Conservation (phyloP, 768 basidiomycete genomes). For the Trametes meyenii region DNA sequence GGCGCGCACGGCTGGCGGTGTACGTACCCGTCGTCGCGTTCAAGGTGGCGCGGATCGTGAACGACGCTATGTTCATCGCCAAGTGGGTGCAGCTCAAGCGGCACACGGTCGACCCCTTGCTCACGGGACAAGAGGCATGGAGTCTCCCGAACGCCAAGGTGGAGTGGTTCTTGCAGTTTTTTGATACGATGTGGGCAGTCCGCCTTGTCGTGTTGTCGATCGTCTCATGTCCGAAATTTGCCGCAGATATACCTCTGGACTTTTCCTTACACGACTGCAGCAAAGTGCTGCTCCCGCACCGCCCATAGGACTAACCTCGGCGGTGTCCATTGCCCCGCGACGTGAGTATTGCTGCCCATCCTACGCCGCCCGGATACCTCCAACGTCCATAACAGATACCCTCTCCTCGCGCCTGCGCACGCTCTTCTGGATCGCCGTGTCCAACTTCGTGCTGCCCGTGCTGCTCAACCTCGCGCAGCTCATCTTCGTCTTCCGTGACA, state of each 20-base stretch:
- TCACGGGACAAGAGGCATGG: constrained; percentile 14
- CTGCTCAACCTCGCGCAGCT: constrained; percentile 40
- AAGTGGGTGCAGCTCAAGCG: constrained; percentile 7
- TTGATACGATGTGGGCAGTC: constrained; percentile 39
- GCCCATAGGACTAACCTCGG: not conserved
- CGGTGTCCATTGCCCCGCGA: too few relatives aligned
- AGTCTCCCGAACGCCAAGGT: constrained; percentile 20
- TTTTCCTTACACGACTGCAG: constrained; percentile 8
- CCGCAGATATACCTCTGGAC: not conserved
- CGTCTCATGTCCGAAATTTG: not conserved
- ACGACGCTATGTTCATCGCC: constrained; percentile 19
- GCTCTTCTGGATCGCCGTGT: constrained; percentile 40
- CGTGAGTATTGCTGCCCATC: not conserved
- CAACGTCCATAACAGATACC: not conserved
- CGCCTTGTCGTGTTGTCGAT: not conserved
- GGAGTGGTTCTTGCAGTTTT: constrained; percentile 39
- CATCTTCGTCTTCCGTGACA: constrained; percentile 20
- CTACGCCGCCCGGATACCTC: not conserved
- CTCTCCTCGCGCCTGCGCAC: constrained; percentile 29
- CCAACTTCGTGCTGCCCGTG: constrained; percentile 44
- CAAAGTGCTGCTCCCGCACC: not conserved
- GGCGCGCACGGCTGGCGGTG: constrained; percentile 24
- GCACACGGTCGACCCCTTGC: constrained; percentile 3
- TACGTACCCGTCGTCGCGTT: constrained; percentile 34
- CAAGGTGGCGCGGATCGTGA: constrained; percentile 36